These are phyloP conservation scores for Claviceps digitariae DNA, from an alignment of 2,329 filamentous ascomycete species.

Conservation along the genomic window DNA sequence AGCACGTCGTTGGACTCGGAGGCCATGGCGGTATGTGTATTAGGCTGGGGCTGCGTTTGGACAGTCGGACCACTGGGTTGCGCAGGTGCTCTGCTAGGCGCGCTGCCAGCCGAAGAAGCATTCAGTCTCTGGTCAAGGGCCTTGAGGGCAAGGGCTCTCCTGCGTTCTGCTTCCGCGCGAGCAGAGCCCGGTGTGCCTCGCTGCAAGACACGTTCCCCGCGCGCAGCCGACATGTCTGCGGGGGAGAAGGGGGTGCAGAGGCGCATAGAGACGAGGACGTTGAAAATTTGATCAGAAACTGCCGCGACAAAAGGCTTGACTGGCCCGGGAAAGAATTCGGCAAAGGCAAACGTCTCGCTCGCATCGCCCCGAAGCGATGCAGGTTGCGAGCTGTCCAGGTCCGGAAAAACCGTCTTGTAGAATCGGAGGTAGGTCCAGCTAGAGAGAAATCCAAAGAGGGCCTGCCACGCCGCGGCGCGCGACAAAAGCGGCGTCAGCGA, in stretches of 20 bases:
- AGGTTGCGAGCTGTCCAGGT: slow-evolving; percentile 49
- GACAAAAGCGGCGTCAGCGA: slow-evolving; percentile 43
- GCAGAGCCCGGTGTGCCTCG: slow-evolving; percentile 52
- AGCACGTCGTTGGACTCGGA: slow-evolving; percentile 42
- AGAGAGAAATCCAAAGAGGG: slow-evolving; percentile 67
- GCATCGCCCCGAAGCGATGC: slow-evolving; percentile 70
- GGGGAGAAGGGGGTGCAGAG: slow-evolving; percentile 77
- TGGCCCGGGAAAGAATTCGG: slow-evolving; percentile 84
- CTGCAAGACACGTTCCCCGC: slow-evolving; percentile 45
- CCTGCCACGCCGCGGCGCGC: slow-evolving; percentile 67
- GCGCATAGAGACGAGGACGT: slow-evolving; percentile 57
- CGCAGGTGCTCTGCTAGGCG: slow-evolving; percentile 15
- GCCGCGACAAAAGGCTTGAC: slow-evolving; percentile 65
- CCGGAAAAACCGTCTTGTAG: slow-evolving; percentile 65
- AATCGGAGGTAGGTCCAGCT: slow-evolving; percentile 96
- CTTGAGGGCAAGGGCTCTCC: slow-evolving; percentile 77
- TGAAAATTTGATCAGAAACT: slow-evolving; percentile 62
- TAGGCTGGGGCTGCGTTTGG: slow-evolving; percentile 41
- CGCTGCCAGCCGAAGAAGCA: slow-evolving; percentile 52
- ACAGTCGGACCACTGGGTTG: slow-evolving; percentile 40
- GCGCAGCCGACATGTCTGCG: slow-evolving; percentile 62
- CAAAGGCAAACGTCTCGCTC: slow-evolving; percentile 90
- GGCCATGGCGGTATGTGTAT: slow-evolving; percentile 44
- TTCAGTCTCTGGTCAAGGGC: slow-evolving; percentile 85
- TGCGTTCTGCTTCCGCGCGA: slow-evolving; percentile 80